phyloP scores from a whole-genome alignment of 768 basidiomycete genomes.

The Cubamyces lactineus region DNA sequence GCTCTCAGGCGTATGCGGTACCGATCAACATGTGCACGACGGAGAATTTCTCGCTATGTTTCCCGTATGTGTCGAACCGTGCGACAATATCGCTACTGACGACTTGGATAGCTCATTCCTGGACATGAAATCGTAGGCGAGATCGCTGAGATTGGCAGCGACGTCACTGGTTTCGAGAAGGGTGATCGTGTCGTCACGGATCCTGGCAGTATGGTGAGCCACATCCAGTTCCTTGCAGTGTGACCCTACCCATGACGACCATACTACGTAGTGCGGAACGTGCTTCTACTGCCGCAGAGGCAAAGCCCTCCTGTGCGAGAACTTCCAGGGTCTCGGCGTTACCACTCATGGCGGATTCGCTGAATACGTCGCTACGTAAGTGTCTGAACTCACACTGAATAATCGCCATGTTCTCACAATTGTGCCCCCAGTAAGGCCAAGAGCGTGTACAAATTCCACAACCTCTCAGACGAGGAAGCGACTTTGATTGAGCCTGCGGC shows the following conservation, averaged over 20 bases:
- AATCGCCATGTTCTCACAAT: neutral
- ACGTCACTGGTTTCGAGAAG: conserved; percentile 72
- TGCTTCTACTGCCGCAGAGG: conserved; percentile 91
- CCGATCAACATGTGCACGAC: conserved; percentile 63
- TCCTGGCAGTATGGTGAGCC: conserved; percentile 66
- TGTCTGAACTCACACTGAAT: neutral
- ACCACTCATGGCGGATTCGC: conserved; percentile 86
- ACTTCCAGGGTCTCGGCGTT: conserved; percentile 83
- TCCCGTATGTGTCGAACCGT: conserved; percentile 47
- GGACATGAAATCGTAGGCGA: conserved; percentile 78
- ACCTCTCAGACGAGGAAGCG: conserved; percentile 85
- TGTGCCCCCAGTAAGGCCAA: conserved; percentile 54
- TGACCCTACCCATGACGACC: neutral
- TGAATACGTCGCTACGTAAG: conserved; percentile 85
- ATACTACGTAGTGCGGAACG: conserved; percentile 60
- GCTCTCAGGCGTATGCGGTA: conserved; percentile 62
- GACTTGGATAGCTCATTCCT: conserved; percentile 60
- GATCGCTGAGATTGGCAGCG: conserved; percentile 74
- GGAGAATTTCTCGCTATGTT: conserved; percentile 76
- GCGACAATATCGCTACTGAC: neutral
- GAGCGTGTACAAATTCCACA: conserved; percentile 87
- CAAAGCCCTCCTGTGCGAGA: conserved; percentile 80
- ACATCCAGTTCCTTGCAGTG: neutral
- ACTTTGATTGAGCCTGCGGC: conserved; percentile 89
- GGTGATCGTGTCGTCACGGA: conserved; percentile 90